A percentile compares a stretch with the other conserved stretches of the same genome.
Conservation (phyloP, 2,329 filamentous ascomycete genomes). For the Pseudocercospora ulei region DNA sequence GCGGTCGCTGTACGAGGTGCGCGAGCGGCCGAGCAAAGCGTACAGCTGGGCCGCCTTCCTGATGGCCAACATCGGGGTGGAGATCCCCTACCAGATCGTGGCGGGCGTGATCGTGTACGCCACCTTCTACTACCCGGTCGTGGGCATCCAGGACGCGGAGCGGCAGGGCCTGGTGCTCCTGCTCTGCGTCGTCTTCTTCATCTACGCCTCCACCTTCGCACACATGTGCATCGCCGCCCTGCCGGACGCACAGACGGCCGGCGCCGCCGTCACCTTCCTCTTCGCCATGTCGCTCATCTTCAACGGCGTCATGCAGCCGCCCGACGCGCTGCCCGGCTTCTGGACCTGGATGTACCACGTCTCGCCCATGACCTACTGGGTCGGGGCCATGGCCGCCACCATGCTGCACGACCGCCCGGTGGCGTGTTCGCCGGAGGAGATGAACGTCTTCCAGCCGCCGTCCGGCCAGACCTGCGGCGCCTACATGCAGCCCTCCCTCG, state of each 20-base stretch:
- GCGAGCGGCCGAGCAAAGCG: conserved; percentile 55
- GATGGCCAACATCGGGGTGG: conserved; percentile 59
- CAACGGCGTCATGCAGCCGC: conserved; percentile 54
- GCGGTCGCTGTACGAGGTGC: conserved; percentile 51
- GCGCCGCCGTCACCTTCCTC: conserved; percentile 45
- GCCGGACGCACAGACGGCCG: conserved; percentile 58
- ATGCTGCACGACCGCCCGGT: conserved; percentile 42
- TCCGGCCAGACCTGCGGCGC: conserved; percentile 36
- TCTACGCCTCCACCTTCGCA: conserved; percentile 63
- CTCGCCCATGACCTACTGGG: conserved; percentile 57
- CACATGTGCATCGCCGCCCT: conserved; percentile 64
- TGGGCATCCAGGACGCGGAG: conserved; percentile 38
- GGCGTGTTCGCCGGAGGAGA: conserved; percentile 41
- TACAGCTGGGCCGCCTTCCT: conserved; percentile 71
- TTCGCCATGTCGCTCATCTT: conserved; percentile 44
- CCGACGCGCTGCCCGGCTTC: conserved; percentile 52
- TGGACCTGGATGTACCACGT: conserved; percentile 70
- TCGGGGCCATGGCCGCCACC: conserved; percentile 36
- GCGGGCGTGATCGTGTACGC: conserved; percentile 55
- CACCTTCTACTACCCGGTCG: conserved; percentile 55
- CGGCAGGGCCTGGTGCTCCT: conserved; percentile 58
- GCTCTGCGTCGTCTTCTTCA: conserved; percentile 55
- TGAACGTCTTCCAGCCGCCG: conserved; percentile 37
- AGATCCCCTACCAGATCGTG: conserved; percentile 57
- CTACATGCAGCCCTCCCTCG: conserved; percentile 41